These are phyloP conservation scores for Plectosphaerella plurivora DNA, from an alignment of 2,329 filamentous ascomycete genomes.

Conservation along the genomic window DNA sequence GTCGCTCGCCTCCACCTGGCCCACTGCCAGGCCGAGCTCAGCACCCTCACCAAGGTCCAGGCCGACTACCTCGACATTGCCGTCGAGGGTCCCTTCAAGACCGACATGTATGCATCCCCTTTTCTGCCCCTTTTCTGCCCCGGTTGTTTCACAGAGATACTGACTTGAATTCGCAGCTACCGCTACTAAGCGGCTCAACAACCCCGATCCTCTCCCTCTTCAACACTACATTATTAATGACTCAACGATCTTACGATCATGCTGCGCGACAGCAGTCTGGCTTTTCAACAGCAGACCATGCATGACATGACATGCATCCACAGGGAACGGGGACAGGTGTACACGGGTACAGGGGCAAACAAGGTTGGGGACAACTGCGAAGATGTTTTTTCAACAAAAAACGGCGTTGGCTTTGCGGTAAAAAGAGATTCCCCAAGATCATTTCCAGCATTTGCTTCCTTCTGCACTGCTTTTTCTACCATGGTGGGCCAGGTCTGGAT, in stretches of 20 bases:
- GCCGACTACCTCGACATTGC: conserved; percentile 90
- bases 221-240: conserved; percentile 13
- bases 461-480: conserved; percentile 11
- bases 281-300: conserved; percentile 40
- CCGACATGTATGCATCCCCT: conserved; percentile 53
- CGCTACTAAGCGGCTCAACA: conserved; percentile 37
- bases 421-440: conserved; percentile 23
- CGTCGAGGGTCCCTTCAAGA: conserved; percentile 90
- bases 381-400: conserved; percentile 31
- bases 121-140: not conserved
- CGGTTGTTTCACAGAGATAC: not conserved
- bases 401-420: conserved; percentile 29
- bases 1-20: conserved; percentile 89
- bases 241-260: conserved; percentile 13
- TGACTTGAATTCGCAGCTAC: conserved; percentile 23
- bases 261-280: conserved; percentile 21
- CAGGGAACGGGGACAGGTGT: conserved; percentile 17
- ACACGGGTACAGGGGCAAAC: conserved; percentile 14
- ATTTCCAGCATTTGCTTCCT: conserved; percentile 18
- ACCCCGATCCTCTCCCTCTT: conserved; percentile 17
- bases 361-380: conserved; percentile 15
- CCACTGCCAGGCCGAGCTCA: conserved; percentile 93
- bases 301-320: conserved; percentile 23
- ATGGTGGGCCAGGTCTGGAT: not conserved
- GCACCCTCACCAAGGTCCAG: conserved; percentile 78